Evolutionary conservation across 1,284 basidiomycete species (phyloP), one percentile per base, ranked within the genome.

Genomic region (Ustilago curta): DNA sequence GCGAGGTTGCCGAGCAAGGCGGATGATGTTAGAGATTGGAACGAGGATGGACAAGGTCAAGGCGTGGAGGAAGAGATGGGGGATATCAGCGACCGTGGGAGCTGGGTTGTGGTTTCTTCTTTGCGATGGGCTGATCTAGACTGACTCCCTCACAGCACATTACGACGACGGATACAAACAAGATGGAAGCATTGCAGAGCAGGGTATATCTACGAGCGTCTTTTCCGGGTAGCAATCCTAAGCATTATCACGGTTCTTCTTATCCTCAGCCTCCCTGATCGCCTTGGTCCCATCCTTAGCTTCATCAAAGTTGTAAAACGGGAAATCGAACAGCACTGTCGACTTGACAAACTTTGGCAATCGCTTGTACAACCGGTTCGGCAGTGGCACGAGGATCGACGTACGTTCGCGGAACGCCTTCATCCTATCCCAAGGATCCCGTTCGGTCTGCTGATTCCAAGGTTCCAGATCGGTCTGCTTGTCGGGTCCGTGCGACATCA

Each of bases 331-430:
- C 56, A 92, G 79, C 7, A 92, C 18, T 4, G 88, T 89, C 60
- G 84, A 84, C 86, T 92, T 92, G 62, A 91, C 31, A 62, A 86
- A 85, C 14, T 64, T 70, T 0, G 91, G 91, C 7, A 92, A 77
- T 2, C 84, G 87, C 29, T 84, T 83, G 80, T 92, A 92, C 5
- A 92, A 7, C 0, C 80, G 61, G 0, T 89, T 89, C 0, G 91
- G 91, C 25, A 92, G 75, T 0, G 91, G 91, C 44, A 92, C 85
- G 48, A 92, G 83, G 50, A 92, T 88, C 9, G 89, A 90, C 5
- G 91, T 93, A 49, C 87, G 85, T 62, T 56, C 60, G 8, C 78
- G 56, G 72, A 78, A 79, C 12, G 66, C 57, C 67, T 80, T 76
- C 67, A 77, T 79, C 53, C 78, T 62, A 18, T 69, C 44, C 82